phyloP scores from a whole-genome alignment of 352 stramenopile species.

The Phytopythium litorale region DNA sequence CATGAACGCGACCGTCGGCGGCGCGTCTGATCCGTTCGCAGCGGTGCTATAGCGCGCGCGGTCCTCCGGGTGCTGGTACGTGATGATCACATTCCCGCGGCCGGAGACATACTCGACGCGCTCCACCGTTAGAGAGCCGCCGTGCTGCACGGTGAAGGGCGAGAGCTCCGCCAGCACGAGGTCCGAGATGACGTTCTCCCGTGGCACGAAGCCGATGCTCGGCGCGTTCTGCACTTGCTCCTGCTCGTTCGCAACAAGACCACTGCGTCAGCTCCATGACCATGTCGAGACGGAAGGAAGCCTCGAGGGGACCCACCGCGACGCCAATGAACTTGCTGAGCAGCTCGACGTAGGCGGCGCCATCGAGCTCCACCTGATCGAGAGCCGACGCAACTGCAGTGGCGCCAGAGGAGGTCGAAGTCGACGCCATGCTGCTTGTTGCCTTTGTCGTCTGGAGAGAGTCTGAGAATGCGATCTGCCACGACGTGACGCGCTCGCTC shows the following conservation, averaged over 20 bases:
- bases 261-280: no score
- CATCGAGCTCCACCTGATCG: slow-evolving; percentile 2
- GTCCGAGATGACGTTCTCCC: slow-evolving; percentile 73
- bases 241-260: slow-evolving; percentile 8
- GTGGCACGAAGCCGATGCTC: slow-evolving; percentile 51
- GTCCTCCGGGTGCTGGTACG: slow-evolving; percentile 45
- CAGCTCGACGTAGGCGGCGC: slow-evolving; percentile 3
- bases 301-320: slow-evolving; percentile 26
- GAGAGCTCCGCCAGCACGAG: slow-evolving; percentile 77
- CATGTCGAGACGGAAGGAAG: no score
- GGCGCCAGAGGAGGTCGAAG: background rate
- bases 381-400: background rate
- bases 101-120: slow-evolving; percentile 64
- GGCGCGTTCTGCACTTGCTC: slow-evolving; percentile 58
- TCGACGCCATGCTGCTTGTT: background rate
- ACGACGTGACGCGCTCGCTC: no score
- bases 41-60: slow-evolving; percentile 12
- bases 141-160: slow-evolving; percentile 67
- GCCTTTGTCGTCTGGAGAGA: no score
- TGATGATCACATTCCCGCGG: slow-evolving; percentile 87
- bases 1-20: slow-evolving; percentile 64
- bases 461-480: no score
- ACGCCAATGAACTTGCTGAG: slow-evolving; percentile 68
- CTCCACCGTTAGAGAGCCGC: slow-evolving; percentile 56
- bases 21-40: slow-evolving; percentile 17